Evolutionary conservation across 768 basidiomycete genomes (phyloP), one percentile per base, ranked within the genome.

Genomic region (Tylopilus sp.): DNA sequence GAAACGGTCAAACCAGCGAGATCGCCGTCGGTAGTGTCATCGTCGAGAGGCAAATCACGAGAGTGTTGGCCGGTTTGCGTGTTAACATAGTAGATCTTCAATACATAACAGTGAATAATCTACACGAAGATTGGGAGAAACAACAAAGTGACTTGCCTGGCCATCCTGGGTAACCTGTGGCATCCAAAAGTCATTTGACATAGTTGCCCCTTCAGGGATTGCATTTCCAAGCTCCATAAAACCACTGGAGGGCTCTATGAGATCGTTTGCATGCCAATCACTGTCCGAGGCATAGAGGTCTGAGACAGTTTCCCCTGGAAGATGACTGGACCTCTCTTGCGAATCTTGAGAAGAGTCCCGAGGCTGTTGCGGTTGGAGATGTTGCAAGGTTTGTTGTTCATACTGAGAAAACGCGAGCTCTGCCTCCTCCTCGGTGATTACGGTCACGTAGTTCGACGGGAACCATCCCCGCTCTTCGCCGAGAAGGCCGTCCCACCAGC

Each of bases 401-500:
- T 51, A 56, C 30, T 51, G 57, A 10, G 80, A 73, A 56, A 87
- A 77, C 11, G 78, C 81, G 21, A 77, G 68, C 52, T 91, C 91
- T 3, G 85, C 89, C 63, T 91, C 90, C 62, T 89, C 85, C 55
- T 91, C 88, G 22, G 82, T 78, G 50, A 98, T 83, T 40, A 81
- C 66, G 42, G 76, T 72, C 40, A 97, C 94, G 73, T 97, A 98
- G 73, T 98, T 99, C 58, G 89, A 91, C 20, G 95, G 95, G 70
- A 99, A 95, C 92, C 92, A 95, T 51, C 95, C 95, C 45, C 95
- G 83, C 67, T 89, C 86, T 48, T 91, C 88, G 43, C 85, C 82
- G 20, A 97, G 77, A 52, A 97, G 74, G 5, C 95, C 95, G 68
- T 99, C 95, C 97, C 95, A 98, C 95, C 95, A 99, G 15, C 95